Evolutionary conservation across 2,329 filamentous ascomycete genomes (phyloP).

Genomic region (Botrytis fabae): DNA sequence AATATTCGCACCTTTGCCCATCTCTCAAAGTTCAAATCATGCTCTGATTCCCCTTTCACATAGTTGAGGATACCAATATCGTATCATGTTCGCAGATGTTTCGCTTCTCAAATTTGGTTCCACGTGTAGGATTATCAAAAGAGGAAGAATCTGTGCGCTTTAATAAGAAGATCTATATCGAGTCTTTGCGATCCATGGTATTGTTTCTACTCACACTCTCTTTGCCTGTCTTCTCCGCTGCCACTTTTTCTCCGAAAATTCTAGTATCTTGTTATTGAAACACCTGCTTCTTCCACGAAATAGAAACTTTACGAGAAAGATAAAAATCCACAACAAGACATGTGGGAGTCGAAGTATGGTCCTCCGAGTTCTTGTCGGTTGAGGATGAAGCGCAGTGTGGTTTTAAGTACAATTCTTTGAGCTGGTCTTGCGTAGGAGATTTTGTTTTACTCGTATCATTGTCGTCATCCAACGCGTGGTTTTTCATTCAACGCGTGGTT

Average conservation of each 20-base stretch:
- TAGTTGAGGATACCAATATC: not conserved
- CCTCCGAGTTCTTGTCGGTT: not conserved
- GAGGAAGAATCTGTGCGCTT: not conserved
- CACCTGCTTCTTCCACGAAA: not conserved
- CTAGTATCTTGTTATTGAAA: not conserved
- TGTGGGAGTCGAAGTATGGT: not conserved
- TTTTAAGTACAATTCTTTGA: not conserved
- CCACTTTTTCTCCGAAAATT: fast-evolving
- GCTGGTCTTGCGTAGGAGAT: fast-evolving
- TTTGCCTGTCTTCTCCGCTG: not conserved
- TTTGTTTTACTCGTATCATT: fast-evolving
- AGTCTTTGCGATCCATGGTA: not conserved
- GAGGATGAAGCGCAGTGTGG: not conserved
- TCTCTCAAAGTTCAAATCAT: not conserved
- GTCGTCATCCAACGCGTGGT: fast-evolving
- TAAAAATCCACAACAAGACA: not conserved
- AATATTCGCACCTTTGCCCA: fast-evolving
- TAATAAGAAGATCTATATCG: not conserved
- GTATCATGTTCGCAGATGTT: not conserved
- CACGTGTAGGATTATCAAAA: not conserved
- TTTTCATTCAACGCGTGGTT: not conserved
- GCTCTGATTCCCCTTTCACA: not conserved
- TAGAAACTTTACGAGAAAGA: too few relatives aligned
- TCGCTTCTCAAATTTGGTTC: not conserved
- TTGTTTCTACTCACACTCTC: not conserved